Evolutionary conservation across 2,329 filamentous ascomycete genomes (phyloP), one percentile per base, ranked within the genome.

Genomic region (Nothophoma quercina): DNA sequence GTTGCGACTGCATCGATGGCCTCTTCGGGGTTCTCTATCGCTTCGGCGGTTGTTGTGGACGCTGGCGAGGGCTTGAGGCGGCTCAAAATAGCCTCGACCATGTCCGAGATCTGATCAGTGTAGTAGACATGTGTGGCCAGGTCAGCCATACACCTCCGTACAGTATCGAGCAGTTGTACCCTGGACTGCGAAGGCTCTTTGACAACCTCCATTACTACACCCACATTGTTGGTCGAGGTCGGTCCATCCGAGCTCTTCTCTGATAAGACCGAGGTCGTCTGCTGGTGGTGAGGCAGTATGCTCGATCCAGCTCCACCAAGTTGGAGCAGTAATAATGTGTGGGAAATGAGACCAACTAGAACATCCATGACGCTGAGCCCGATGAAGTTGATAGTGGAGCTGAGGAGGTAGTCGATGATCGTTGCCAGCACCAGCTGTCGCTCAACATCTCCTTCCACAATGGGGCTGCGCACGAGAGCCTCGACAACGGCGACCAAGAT

Each of bases 281-380:
- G 75, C 58, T 75, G 75, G 51, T 70, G 72, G 56, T 77, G 75
- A 9, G 71, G 68, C 35, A 64, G 56, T 32, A 74, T 74, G 12
- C 70, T 66, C 8, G 73, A 70, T 28, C 75, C 70, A n/a, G 74
- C 69, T 0, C 78, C 77, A 10, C 78, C 77, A 22, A 91, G 81
- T 65, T 91, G 89, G 12, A 96, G 81, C 7, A 96, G 79, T 64
- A 87, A 83, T 62, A 91, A 85, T 70, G 93, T 89, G 69, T 96
- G 91, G 59, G 91, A 88, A 58, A 97, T 85, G 12, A 99, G 81
- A 1, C 91, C 89, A 12, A 96, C 81, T 22, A 98, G 79, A 15
- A 98, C 88, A 71, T 99, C 95, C 87, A 98, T 98, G 44, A 98
- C 89, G 70, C 93, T 97, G 36, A 99, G 80, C 1, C 95, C 95